Evolutionary conservation across 164 flowering plant genomes (phyloP).

Genomic region (Tinospora cordifolia): DNA sequence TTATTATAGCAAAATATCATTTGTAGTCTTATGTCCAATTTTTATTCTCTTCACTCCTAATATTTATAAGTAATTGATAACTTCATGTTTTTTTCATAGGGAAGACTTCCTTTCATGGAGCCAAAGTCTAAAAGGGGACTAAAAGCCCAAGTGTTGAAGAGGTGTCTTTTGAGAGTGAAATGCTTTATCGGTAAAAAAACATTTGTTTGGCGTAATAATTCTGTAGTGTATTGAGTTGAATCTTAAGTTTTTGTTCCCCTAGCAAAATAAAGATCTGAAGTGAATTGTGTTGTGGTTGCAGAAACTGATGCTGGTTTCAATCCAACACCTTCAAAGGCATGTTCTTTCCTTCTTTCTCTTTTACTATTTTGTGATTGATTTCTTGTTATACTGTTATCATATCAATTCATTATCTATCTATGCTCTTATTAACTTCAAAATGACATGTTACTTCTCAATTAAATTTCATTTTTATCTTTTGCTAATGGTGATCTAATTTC

Average conservation of each 20-base stretch:
- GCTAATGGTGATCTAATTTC: background rate
- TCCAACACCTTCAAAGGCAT: slow-evolving; percentile 74
- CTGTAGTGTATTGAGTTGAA: background rate
- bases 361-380: background rate
- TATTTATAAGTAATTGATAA: background rate
- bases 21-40: no score
- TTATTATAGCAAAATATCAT: no score
- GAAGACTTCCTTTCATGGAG: slow-evolving; percentile 75
- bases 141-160: slow-evolving; percentile 42
- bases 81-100: slow-evolving; percentile 24
- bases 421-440: no score
- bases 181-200: slow-evolving; percentile 65
- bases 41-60: background rate
- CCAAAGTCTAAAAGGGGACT: slow-evolving; percentile 42
- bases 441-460: no score
- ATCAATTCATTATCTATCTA: no score
- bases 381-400: background rate
- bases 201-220: background rate
- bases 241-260: background rate
- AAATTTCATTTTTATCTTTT: background rate
- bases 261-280: background rate
- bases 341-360: background rate
- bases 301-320: slow-evolving; percentile 82
- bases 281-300: slow-evolving; percentile 27
- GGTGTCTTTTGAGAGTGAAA: slow-evolving; percentile 57